Base-by-base conservation (phyloP, 1,139 yeast genomes). In the Yamadazyma diddensiae region DNA sequence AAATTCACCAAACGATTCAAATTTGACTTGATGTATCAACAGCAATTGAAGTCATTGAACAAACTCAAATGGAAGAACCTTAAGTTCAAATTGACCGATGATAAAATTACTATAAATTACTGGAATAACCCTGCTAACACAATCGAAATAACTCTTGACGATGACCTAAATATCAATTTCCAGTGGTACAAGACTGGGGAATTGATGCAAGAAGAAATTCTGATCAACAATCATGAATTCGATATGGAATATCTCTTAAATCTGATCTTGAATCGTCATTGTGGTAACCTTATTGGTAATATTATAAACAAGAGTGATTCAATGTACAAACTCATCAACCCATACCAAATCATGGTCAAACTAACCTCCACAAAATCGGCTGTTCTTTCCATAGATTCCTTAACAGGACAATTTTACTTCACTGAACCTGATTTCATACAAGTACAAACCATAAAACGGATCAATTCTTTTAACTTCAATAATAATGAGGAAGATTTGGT, bases 1-100 rank as follows among this genome's bases (percentile, higher is more conserved):
- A 72, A 75, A 42, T 86, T 83, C 52, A 70, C 92, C 9, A 73
- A 81, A 20, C 79, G 86, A 17, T 81, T 83, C 59, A 86, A 86
- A 52, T 65, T 90, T 19, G 79, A 83, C 43, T 62, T 82, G 36
- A 64, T 88, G 13, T 80, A 85, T 39, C 67, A 75, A 26, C 36
- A 41, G 26, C 92, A 85, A 49, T 58, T 88, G 33, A 65, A 70
- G 21, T 72, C 69, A 15, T 58, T 83, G 37, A 77, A 81, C 21
- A 65, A 75, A 28, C 52, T 65, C 29, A 64, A 65, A 38, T 84
- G 94, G 82, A 79, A 82, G 11, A 77, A 77, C 36, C 56, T 90
- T 34, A 76, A 77, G 31, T 88, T 82, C 53, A 69, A 72, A 21
- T 83, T 82, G 49, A 77, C 75, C 40, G 34, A 37, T 23, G 70